These are phyloP conservation scores for Funneliformis mosseae DNA, from an alignment of 192 early-diverging fungal genomes.

Conservation along the genomic window DNA sequence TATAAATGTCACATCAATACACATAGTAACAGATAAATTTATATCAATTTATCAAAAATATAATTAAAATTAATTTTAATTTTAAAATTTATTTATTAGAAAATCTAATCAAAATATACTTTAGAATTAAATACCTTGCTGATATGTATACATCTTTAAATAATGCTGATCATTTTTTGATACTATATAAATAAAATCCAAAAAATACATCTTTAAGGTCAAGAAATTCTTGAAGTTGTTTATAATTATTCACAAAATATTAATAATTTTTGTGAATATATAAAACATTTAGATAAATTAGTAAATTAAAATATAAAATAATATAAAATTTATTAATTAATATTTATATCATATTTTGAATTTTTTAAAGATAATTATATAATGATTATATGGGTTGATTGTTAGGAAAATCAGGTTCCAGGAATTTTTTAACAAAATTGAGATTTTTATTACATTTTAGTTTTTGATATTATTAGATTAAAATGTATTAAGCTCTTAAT, in stretches of 20 bases:
- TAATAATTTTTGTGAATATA: slow-evolving; percentile 14
- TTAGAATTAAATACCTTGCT: neutral
- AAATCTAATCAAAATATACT: slow-evolving; percentile 6
- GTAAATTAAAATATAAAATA: neutral
- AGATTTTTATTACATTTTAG: too few species aligned
- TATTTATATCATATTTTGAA: neutral
- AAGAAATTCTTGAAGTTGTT: neutral
- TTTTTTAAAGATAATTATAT: slow-evolving; percentile 13
- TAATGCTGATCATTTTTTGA: neutral
- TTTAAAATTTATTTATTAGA: neutral
- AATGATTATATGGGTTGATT: neutral
- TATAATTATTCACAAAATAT: slow-evolving; percentile 11
- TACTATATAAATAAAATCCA: neutral
- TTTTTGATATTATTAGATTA: too few species aligned
- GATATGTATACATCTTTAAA: neutral
- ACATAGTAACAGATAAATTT: too few species aligned
- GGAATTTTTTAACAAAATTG: too few species aligned
- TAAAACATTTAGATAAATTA: neutral
- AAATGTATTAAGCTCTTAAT: too few species aligned
- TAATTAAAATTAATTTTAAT: too few species aligned
- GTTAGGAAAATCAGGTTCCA: too few species aligned
- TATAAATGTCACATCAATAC: too few species aligned
- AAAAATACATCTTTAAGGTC: neutral
- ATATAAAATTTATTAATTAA: neutral
- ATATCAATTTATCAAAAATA: too few species aligned